Evolutionary conservation across 192 early-diverging fungal species (phyloP).

Genomic region (Phlyctochytrium planicorne): DNA sequence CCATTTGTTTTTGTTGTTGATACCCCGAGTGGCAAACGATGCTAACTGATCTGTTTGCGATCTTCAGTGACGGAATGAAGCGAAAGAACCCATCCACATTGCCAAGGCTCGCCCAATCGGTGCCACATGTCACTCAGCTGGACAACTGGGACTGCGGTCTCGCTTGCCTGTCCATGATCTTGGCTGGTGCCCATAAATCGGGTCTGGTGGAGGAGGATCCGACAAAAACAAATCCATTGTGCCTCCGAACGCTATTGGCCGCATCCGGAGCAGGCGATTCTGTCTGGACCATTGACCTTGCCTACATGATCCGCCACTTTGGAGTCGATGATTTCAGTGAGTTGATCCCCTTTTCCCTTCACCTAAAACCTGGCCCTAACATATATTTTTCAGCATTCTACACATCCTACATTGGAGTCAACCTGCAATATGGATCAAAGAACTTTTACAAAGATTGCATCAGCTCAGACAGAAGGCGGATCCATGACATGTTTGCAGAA

Average conservation of each 20-base stretch:
- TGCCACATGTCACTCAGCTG: not conserved
- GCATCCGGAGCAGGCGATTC: conserved; percentile 33
- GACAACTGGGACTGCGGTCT: conserved; percentile 76
- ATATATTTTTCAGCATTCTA: conserved; percentile 87
- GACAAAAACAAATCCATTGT: conserved; percentile 51
- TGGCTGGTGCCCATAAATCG: conserved; percentile 22
- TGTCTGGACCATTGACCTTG: conserved; percentile 91
- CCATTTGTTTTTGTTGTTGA: too few species aligned
- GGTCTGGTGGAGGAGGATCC: not conserved
- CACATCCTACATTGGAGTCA: conserved; percentile 81
- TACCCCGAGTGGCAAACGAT: too few species aligned
- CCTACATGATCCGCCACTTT: conserved; percentile 69
- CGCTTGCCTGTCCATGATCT: conserved; percentile 79
- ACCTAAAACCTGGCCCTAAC: too few species aligned
- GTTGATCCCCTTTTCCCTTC: not conserved
- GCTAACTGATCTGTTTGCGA: too few species aligned
- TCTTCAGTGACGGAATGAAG: not conserved
- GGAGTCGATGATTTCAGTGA: conserved; percentile 75
- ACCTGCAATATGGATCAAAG: conserved; percentile 66
- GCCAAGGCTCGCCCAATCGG: not conserved
- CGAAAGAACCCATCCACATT: not conserved
- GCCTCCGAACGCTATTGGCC: conserved; percentile 47
- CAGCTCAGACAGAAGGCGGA: conserved; percentile 67
- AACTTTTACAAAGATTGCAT: conserved; percentile 67
- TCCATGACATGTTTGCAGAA: conserved; percentile 75